phyloP scores from a whole-genome alignment of 345 rosid genomes.

The Arabidopsis suecica region DNA sequence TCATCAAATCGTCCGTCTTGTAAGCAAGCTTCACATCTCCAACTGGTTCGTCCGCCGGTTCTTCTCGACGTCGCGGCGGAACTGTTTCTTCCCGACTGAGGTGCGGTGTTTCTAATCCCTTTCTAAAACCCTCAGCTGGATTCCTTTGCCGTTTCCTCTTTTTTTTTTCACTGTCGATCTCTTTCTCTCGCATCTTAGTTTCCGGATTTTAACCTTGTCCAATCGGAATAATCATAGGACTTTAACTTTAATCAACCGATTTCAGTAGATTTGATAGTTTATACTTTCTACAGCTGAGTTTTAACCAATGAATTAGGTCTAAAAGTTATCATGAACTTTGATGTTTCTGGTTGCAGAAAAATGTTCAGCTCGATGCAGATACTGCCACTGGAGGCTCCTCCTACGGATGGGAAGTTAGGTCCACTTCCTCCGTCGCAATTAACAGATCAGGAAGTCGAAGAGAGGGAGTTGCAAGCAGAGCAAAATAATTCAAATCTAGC shows the following conservation, averaged over 20 bases:
- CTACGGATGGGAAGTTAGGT: constrained; percentile 64
- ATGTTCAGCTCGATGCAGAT: constrained; percentile 64
- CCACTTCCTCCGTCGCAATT: constrained; percentile 67
- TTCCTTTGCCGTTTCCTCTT: background rate
- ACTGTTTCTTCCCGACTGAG: constrained; percentile 31
- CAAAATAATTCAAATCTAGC: constrained; percentile 46
- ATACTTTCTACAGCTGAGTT: background rate
- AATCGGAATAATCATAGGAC: background rate
- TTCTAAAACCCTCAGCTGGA: background rate
- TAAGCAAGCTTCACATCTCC: constrained; percentile 8
- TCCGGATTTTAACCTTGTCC: background rate
- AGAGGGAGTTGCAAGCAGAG: constrained; percentile 51
- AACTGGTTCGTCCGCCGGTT: constrained; percentile 3
- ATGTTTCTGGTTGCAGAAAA: constrained; percentile 33
- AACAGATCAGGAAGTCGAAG: constrained; percentile 53
- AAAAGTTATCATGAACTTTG: background rate
- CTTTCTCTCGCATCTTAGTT: constrained; percentile 14
- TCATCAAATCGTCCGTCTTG: constrained; percentile 24
- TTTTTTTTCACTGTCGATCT: background rate
- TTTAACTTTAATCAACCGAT: background rate
- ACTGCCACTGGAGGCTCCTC: constrained; percentile 83
- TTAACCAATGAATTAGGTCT: constrained; percentile 27
- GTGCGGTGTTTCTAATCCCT: constrained; percentile 26
- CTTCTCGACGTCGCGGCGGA: constrained; percentile 14
- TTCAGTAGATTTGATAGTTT: background rate